Conservation (phyloP, 768 basidiomycete genomes). For the Boletus bicolor region DNA sequence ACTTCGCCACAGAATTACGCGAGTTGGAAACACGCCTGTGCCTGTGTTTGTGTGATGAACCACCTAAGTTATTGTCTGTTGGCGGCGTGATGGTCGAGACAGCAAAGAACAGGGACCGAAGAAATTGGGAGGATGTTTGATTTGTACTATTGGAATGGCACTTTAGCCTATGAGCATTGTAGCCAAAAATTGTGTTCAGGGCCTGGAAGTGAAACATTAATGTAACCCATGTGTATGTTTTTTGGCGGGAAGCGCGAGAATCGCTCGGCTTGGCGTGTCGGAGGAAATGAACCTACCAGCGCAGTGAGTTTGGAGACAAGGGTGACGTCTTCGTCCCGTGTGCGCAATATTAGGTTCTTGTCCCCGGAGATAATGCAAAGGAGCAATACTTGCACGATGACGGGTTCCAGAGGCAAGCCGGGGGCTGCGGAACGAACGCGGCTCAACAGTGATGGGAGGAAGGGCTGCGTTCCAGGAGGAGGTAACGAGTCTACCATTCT, state of each 20-base stretch:
- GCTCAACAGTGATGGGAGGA: slow-evolving; percentile 49
- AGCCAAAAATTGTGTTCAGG: slow-evolving; percentile 56
- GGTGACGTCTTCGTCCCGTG: slow-evolving; percentile 61
- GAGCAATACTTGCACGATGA: slow-evolving; percentile 63
- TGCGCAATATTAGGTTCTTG: slow-evolving; percentile 62
- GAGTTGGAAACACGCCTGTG: slow-evolving; percentile 22
- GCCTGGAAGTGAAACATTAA: slow-evolving; percentile 40
- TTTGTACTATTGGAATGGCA: slow-evolving; percentile 31
- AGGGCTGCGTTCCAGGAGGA: slow-evolving; percentile 41
- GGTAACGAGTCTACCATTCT: slow-evolving; percentile 29
- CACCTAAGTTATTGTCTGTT: slow-evolving; percentile 9
- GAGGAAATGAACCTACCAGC: slow-evolving; percentile 40
- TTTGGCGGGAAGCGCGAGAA: slow-evolving; percentile 3
- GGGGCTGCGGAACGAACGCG: slow-evolving; percentile 44
- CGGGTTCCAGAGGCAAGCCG: slow-evolving; percentile 56
- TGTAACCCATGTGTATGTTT: not conserved
- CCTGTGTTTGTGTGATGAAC: slow-evolving; percentile 14
- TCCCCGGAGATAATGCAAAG: slow-evolving; percentile 61
- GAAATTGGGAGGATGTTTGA: slow-evolving; percentile 27
- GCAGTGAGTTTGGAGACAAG: slow-evolving; percentile 55
- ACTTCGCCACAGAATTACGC: slow-evolving; percentile 18
- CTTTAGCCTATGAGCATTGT: slow-evolving; percentile 55
- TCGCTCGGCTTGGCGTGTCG: slow-evolving; percentile 2
- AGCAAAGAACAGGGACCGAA: slow-evolving; percentile 39
- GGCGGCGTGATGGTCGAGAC: slow-evolving; percentile 18